Evolutionary conservation across 2,329 filamentous ascomycete genomes (phyloP), one percentile per base, ranked within the genome.

Genomic region (Bipolaris cookei): DNA sequence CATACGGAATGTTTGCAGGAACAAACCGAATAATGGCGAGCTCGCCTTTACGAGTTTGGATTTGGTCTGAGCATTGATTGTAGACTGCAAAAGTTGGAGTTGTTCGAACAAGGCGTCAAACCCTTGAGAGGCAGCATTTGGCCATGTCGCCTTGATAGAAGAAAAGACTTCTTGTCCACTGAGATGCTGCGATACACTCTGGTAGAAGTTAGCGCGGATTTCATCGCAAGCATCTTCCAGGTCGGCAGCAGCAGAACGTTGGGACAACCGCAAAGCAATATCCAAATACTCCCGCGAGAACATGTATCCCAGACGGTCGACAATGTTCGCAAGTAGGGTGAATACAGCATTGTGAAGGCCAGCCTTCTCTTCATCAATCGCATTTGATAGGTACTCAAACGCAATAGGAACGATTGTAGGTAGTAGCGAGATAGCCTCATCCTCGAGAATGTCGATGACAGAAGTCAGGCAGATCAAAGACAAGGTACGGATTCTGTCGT

Each of bases 391-490:
- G 65, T 96, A 90, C 5, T 82, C 77, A 42, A 97, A 83, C 0
- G 89, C 85, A 61, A 86, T 88, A 0, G 89, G 87, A 38, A 97
- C 85, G 0, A 92, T 88, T 21, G 83, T 82, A 0, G 94, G 92
- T 18, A 98, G 80, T 0, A 97, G 83, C 0, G 92, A 90, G 18
- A 98, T 89, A 58, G 96, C 90, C 11, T 89, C 89, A 63, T 97
- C 92, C 56, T 90, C 89, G 37, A 98, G 81, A 7, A 97, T 92
- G 66, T 97, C 92, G 3, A 96, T 88, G 67, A 96, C 86, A 1
- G 92, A 97, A 3, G 94, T 90, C 55, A 99, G 83, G 72, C 92
- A 97, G 46, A 97, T 80, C 43, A 97, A 80, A n/a, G 92, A 91
- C 81, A 96, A 90, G 58, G 94, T 84, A 38, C 89, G 88, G 45